Base-by-base conservation (phyloP, 768 basidiomycete species). In the Tylopilus cervinicoccineus region DNA sequence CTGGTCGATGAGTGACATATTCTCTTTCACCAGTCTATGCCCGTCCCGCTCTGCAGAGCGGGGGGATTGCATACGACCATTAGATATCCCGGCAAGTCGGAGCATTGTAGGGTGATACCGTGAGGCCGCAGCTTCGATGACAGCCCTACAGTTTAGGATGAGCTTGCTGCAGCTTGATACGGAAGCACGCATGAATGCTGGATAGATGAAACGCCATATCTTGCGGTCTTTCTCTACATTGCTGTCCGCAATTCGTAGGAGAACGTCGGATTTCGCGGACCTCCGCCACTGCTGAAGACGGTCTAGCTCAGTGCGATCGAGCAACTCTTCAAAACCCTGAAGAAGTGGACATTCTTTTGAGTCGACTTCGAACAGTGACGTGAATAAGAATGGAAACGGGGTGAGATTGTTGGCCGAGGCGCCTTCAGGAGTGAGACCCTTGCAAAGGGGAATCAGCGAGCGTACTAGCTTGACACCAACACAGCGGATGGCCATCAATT, bases 121-220 rank as follows among this genome's bases (percentile, higher is more conserved):
- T 11, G 81, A 73, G 10, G 79, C 80, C 2, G 86, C 80, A 7
- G 85, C 82, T 43, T 85, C 80, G 6, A 91, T 60, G 32, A 76
- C 74, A 45, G 84, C 84, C 42, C 90, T 76, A 59, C 88, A 78
- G 8, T 72, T 64, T 3, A 64, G 60, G 23, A 84, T 58, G 6
- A 78, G 71, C 8, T 68, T 59, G 16, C 75, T 70, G 4, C 73
- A 69, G 42, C 75, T 66, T 17, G 83, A 74, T 62, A 78, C 71
- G 47, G 78, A 81, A 2, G 70, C 62, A 42, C 78, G 79, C 48
- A 89, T 72, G 57, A 91, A 76, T 11, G 72, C 62, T 4, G 90
- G 84, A 54, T 81, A 87, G 40, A 88, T 66, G 58, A 82, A 83
- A 46, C 80, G 74, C 90, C 90, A 93, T 17, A 93, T 69, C 38